Percentiles rank a stretch among this genome's conserved stretches.
Evolutionary conservation across 1,284 basidiomycete species (phyloP).

Genomic region (Cystobasidiaceae sp.): DNA sequence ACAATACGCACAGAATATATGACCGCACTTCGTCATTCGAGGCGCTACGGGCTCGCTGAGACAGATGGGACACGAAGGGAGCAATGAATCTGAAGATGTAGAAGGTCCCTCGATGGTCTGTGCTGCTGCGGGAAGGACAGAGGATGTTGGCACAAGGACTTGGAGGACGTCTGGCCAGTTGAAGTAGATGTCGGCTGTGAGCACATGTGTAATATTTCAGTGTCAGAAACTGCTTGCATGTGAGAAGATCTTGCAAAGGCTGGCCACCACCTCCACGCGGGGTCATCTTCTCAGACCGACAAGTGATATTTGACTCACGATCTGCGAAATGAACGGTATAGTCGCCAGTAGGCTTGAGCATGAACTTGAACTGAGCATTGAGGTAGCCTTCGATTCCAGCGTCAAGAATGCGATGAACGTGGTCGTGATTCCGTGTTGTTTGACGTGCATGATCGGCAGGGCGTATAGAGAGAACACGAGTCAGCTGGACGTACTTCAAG

Average conservation of each 20-base stretch:
- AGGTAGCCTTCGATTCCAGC: slow-evolving; percentile 57
- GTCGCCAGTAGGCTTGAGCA: slow-evolving; percentile 84
- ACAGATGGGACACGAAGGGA: slow-evolving; percentile 85
- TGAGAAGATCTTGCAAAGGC: too few relatives aligned
- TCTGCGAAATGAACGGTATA: slow-evolving; percentile 94
- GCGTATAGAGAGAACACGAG: not conserved
- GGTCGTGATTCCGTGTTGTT: slow-evolving; percentile 1
- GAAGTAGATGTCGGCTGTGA: slow-evolving; percentile 51
- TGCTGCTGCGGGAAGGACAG: slow-evolving; percentile 37
- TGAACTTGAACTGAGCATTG: slow-evolving; percentile 87
- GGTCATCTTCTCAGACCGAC: too few relatives aligned
- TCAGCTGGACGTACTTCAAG: not conserved
- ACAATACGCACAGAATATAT: slow-evolving; percentile 41
- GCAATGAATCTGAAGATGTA: slow-evolving; percentile 52
- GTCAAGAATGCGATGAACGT: too few relatives aligned
- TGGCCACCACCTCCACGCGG: too few relatives aligned
- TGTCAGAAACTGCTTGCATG: not conserved
- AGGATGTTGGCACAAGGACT: slow-evolving; percentile 76
- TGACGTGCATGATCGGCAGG: slow-evolving; percentile 16
- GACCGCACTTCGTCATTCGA: slow-evolving; percentile 58
- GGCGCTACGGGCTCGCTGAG: slow-evolving; percentile 83
- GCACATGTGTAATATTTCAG: slow-evolving; percentile 7
- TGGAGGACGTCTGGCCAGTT: slow-evolving; percentile 96
- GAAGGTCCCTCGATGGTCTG: slow-evolving; percentile 30
- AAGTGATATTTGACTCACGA: too few relatives aligned